These are phyloP conservation scores for Micractinium sp. DNA, from an alignment of 139 green algal species.

Conservation along the genomic window DNA sequence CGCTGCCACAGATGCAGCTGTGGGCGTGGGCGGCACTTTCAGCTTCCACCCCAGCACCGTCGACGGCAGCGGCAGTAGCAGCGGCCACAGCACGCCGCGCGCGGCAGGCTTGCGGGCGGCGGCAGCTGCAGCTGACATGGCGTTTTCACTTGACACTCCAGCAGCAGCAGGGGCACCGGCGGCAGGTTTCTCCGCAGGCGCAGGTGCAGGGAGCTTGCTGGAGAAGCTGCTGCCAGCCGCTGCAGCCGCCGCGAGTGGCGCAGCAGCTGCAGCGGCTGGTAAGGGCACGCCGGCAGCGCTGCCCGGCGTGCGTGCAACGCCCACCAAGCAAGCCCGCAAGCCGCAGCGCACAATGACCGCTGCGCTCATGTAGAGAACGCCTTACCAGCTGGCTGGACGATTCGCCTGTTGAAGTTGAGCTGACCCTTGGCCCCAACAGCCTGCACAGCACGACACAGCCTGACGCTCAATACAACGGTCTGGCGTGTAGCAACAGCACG, in stretches of 20 bases:
- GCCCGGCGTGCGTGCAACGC: background rate
- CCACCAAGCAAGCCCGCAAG: slow-evolving; percentile 28
- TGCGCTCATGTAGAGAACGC: background rate
- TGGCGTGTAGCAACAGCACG: too few relatives aligned
- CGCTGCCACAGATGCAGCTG: background rate
- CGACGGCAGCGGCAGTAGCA: slow-evolving; percentile 9
- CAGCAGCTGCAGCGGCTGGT: background rate
- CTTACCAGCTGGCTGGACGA: background rate
- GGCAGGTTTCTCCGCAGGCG: too few relatives aligned
- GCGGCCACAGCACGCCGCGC: slow-evolving; percentile 25
- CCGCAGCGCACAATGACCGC: slow-evolving; percentile 29
- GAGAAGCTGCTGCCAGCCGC: slow-evolving; percentile 17
- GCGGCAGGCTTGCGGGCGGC: background rate
- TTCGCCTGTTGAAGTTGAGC: too few relatives aligned
- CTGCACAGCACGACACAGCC: too few relatives aligned
- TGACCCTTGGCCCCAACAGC: too few relatives aligned
- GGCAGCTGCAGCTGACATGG: slow-evolving; percentile 12
- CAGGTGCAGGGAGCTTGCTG: background rate
- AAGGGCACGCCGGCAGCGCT: background rate
- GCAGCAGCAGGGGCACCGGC: background rate
- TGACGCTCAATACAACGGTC: too few relatives aligned
- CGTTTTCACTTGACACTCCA: slow-evolving; percentile 8
- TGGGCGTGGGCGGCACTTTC: background rate
- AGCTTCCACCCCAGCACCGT: slow-evolving; percentile 4
- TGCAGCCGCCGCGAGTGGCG: background rate